phyloP scores from a whole-genome alignment of 768 basidiomycete genomes.

The Psilocybe cubensis region DNA sequence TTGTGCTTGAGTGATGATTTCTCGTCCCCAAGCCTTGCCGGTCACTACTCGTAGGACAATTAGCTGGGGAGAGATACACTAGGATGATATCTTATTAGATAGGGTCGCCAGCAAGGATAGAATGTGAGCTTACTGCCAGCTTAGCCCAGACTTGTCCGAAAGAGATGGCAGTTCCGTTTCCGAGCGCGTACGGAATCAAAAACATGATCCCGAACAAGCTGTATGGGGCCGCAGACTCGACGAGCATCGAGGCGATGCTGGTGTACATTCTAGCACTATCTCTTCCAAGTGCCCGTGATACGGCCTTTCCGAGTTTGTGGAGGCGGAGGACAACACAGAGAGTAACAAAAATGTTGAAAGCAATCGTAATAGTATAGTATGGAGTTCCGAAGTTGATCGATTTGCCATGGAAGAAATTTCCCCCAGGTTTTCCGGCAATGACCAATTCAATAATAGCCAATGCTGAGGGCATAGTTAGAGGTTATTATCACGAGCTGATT shows the following conservation, averaged over 20 bases:
- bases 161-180: slow-evolving; percentile 33
- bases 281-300: slow-evolving; percentile 29
- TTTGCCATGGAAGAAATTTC: slow-evolving; percentile 41
- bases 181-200: slow-evolving; percentile 39
- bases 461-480: slow-evolving; percentile 24
- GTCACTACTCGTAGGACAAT: slow-evolving; percentile 28
- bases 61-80: slow-evolving; percentile 28
- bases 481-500: not conserved
- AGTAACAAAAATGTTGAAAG: slow-evolving; percentile 45
- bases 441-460: slow-evolving; percentile 45
- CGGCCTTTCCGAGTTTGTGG: slow-evolving; percentile 29
- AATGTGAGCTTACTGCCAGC: slow-evolving; percentile 35
- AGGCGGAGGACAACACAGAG: slow-evolving; percentile 43
- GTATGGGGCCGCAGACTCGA: slow-evolving; percentile 46
- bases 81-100: not conserved
- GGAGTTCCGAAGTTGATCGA: slow-evolving; percentile 41
- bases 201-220: slow-evolving; percentile 40
- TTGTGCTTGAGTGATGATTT: slow-evolving; percentile 24
- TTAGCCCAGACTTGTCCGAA: slow-evolving; percentile 47
- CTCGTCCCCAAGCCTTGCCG: slow-evolving; percentile 26
- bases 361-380: slow-evolving; percentile 43
- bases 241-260: slow-evolving; percentile 36
- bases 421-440: slow-evolving; percentile 39
- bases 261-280: slow-evolving; percentile 40
- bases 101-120: not conserved